These are phyloP conservation scores for Arachnopeziza araneosa DNA, from an alignment of 2,329 filamentous ascomycete species.

Conservation along the genomic window DNA sequence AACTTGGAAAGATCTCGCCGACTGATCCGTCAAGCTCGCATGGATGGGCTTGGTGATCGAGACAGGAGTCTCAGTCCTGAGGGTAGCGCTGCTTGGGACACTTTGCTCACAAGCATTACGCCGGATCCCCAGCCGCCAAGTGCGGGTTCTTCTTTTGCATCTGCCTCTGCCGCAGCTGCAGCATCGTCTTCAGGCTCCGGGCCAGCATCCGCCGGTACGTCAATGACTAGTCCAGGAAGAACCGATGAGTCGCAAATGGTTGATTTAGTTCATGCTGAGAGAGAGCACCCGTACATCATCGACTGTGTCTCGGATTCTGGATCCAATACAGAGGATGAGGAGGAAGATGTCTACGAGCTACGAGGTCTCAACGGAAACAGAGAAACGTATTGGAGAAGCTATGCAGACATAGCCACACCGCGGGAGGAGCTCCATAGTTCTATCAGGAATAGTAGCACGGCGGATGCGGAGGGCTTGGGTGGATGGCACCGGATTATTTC, in stretches of 20 bases:
- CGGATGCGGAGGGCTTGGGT: conserved; percentile 36
- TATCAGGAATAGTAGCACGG: conserved; percentile 29
- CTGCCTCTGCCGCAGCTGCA: conserved; percentile 24
- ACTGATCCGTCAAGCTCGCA: conserved; percentile 16
- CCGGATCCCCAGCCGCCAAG: conserved; percentile 79
- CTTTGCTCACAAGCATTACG: conserved; percentile 71
- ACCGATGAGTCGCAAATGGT: conserved; percentile 12
- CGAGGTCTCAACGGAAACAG: conserved; percentile 4
- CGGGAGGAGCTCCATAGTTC: conserved; percentile 28
- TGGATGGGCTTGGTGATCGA: conserved; percentile 79
- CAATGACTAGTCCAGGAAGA: conserved; percentile 24
- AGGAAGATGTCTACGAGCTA: conserved; percentile 24
- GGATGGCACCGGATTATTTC: conserved; percentile 70
- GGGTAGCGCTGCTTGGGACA: conserved; percentile 66
- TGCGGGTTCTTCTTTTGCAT: conserved; percentile 68
- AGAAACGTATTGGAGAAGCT: conserved; percentile 19
- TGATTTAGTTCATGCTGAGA: conserved; percentile 1
- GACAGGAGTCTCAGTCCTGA: conserved; percentile 74
- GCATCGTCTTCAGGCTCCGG: conserved; percentile 23
- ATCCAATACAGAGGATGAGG: conserved; percentile 33
- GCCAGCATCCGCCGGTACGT: conserved; percentile 22
- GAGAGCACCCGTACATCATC: background rate
- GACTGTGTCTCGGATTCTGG: conserved; percentile 28
- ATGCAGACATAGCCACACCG: conserved; percentile 22
- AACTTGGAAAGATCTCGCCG: conserved; percentile 15